Evolutionary conservation across 345 rosid genomes (phyloP), one percentile per base, ranked within the genome.

Genomic region (Camelina hispida): DNA sequence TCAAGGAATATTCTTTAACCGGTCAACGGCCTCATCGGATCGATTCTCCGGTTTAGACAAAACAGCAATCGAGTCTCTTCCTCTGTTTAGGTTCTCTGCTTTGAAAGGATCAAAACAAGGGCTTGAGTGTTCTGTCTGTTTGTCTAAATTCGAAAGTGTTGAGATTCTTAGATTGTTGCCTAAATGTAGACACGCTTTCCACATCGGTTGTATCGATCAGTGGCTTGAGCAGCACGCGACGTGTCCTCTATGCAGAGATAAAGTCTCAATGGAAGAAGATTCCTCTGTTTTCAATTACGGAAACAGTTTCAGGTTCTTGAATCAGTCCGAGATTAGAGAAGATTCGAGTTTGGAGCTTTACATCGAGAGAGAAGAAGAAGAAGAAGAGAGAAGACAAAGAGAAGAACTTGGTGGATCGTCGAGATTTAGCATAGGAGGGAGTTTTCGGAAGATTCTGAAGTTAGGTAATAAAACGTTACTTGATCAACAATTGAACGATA

Each of bases 211-310:
- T 18, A 87, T 94, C 34, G 98, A 94, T 73, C 85, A 77, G 70
- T 91, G 98, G 98, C 96, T 91, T 20, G 98, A 91, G 69, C 85
- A 77, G 57, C 93, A 94, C 77, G 91, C 98, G 0, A 89, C 95
- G 64, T 94, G 97, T 67, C 98, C 98, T 23, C 85, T 94, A 2
- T 94, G 98, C 60, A 80, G 98, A 61, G 68, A 80, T 0, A 86
- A 74, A 59, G 81, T 94, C 80, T 81, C 79, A 15, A 50, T 82
- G 0, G 96, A 84, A 18, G 97, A 94, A 50, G 84, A 78, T 0
- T 47, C 83, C 47, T 84, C 85, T 44, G 65, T 85, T 9, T 38
- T 60, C 1, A 38, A 16, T 60, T 81, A 83, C 30, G 86, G 93
- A 2, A 83, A 80, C 58, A 91, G 98, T 43, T 78, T 87, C 79